Evolutionary conservation across 2,329 filamentous ascomycete genomes (phyloP), one percentile per base, ranked within the genome.

Genomic region (Botryosphaeria dothidea): DNA sequence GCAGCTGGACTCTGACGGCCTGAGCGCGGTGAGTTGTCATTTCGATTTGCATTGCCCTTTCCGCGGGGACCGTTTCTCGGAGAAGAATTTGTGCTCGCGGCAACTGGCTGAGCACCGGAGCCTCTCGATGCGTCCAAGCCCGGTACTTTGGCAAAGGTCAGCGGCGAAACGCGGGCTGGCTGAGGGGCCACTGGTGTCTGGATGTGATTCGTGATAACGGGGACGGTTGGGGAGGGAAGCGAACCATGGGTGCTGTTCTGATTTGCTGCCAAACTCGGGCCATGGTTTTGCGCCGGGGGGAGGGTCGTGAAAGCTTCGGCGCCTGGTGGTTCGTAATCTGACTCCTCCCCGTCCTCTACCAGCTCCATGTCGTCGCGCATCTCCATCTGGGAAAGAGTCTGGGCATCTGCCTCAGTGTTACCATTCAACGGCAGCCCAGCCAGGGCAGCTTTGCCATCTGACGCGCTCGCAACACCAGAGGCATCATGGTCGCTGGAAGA

Each of bases 181-280:
- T 92, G 91, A 27, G 92, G 91, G 60, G 91, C 91, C 72, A 90
- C 80, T 46, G 90, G 90, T 38, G 88, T 89, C 58, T 88, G 86
- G 71, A 93, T 89, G 74, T 93, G 90, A 70, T 88, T 89, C 72
- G 88, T 87, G 70, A 93, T 83, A 60, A 85, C 78, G 62, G 78
- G 74, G 31, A 77, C 71, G 31, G 76, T 73, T 46, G 81, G 71
- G 43, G 70, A 69, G 56, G 61, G 62, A 68, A 65, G 62, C 65
- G 65, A 67, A 65, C 57, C 65, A 58, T 64, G 43, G 49, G 48
- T 61, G 34, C 54, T 54, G 51, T 52, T 56, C n/a, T 43, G 25
- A 29, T 49, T 65, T 45, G 43, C 25, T 49, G 31, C 61, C 38
- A 25, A 34, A 23, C 43, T 38, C 29, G 60, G 43, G 76, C 38